Evolutionary conservation across 2,329 filamentous ascomycete genomes (phyloP), one percentile per base, ranked within the genome.

Genomic region (Trichophyton equinum): DNA sequence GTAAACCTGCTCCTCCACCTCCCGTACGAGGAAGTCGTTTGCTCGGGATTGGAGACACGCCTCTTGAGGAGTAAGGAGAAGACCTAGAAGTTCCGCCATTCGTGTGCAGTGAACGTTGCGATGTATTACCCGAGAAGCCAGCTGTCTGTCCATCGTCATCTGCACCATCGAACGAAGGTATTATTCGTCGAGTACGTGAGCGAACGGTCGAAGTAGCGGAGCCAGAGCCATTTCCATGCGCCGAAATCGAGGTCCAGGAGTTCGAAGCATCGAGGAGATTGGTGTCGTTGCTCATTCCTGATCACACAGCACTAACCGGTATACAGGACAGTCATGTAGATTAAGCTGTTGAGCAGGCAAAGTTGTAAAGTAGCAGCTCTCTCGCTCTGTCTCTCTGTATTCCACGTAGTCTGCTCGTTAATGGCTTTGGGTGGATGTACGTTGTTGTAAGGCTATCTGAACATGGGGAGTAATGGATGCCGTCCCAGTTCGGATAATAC

Each of bases 201-300:
- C 76, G 74, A 59, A 78, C 67, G 40, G 74, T 73, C 25, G 74
- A 75, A 13, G 65, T 63, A 64, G 67, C 68, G 33, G 71, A 70
- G 62, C 67, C 67, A 49, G 63, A 70, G 60, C 64, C 67, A 40
- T 69, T 68, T 64, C 68, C 71, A 59, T 69, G 68, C 64, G 67
- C 38, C 42, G 57, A 25, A 49, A 33, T 70, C 46, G 67, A 67
- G 61, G 68, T 67, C 63, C 69, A 69, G 61, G 71, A 70, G 67
- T 70, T 68, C 62, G 71, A 66, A 67, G 68, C 66, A 68, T 75
- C 71, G 69, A 66, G 65, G 63, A 70, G 65, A 65, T 70, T 70
- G 64, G 67, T 71, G 67, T 72, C 70, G 66, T 71, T 73, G 74
- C 68, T 76, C 74, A 76, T 76, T 71, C 72, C 74, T 72, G 64